phyloP scores from a whole-genome alignment of 108 stramenopile genomes.

The Hondaea fermentalgiana region DNA sequence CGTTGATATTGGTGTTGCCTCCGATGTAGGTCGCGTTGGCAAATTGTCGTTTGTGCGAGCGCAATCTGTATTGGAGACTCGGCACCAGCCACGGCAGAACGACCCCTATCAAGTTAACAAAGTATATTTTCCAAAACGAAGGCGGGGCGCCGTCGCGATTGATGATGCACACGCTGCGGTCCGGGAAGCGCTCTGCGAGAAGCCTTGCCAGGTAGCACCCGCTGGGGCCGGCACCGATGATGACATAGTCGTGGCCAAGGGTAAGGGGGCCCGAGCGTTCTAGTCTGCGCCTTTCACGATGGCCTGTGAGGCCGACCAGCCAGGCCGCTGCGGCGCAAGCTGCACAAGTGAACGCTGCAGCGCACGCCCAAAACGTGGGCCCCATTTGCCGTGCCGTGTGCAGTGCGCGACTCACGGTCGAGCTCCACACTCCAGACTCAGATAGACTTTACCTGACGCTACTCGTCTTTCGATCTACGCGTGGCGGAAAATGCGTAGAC shows the following conservation, averaged over 20 bases:
- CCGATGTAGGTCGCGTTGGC: background rate
- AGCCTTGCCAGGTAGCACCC: background rate
- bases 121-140: background rate
- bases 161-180: background rate
- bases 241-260: background rate
- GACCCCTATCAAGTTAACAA: background rate
- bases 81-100: background rate
- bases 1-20: background rate
- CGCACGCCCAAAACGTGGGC: too few species aligned
- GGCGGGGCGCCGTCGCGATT: background rate
- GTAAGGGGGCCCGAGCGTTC: too few species aligned
- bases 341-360: too few species aligned
- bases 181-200: background rate
- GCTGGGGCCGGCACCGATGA: background rate
- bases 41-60: background rate
- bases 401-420: too few species aligned
- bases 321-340: too few species aligned
- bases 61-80: background rate
- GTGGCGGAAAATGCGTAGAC: too few species aligned
- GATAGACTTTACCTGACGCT: too few species aligned
- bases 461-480: too few species aligned
- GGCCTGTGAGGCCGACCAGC: too few species aligned
- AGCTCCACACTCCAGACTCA: too few species aligned
- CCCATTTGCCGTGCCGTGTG: too few species aligned
- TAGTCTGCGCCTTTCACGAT: too few species aligned